Conservation (phyloP, 495 filamentous ascomycete genomes). For the Aspergillus diversus region DNA sequence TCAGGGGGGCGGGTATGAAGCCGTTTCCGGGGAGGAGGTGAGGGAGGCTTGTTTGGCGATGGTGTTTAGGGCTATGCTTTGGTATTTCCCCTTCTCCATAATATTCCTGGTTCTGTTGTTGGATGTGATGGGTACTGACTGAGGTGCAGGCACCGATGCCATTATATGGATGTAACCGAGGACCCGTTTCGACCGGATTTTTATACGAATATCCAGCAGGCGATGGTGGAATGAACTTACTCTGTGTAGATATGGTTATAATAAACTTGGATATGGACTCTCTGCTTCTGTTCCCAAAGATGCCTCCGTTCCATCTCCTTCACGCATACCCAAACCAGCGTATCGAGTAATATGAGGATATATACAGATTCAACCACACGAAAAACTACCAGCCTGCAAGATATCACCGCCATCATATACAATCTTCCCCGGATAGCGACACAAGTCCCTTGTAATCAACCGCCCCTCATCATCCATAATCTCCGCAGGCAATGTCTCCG, state of each 20-base stretch:
- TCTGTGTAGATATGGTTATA: too few relatives aligned
- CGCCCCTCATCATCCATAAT: not conserved
- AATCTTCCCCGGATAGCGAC: slow-evolving; percentile 3
- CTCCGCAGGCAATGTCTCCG: slow-evolving; percentile 3
- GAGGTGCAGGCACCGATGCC: not conserved
- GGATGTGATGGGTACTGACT: too few relatives aligned
- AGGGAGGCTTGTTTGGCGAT: not conserved
- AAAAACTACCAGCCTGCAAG: not conserved
- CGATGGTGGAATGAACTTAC: not conserved
- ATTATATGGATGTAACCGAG: not conserved
- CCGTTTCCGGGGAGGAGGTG: not conserved
- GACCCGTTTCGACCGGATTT: not conserved
- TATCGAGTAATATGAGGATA: too few relatives aligned
- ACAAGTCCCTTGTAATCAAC: not conserved
- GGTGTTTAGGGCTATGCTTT: not conserved
- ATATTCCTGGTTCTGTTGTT: not conserved
- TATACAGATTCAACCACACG: not conserved
- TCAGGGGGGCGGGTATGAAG: not conserved
- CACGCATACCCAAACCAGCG: too few relatives aligned
- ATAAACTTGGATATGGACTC: too few relatives aligned
- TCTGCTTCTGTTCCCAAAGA: too few relatives aligned
- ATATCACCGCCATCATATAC: not conserved
- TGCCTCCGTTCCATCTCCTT: too few relatives aligned
- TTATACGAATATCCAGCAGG: not conserved
- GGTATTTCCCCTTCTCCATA: not conserved